Evolutionary conservation across 768 basidiomycete species (phyloP), one percentile per base, ranked within the genome.

Genomic region (Symmetrospora coprosmae): DNA sequence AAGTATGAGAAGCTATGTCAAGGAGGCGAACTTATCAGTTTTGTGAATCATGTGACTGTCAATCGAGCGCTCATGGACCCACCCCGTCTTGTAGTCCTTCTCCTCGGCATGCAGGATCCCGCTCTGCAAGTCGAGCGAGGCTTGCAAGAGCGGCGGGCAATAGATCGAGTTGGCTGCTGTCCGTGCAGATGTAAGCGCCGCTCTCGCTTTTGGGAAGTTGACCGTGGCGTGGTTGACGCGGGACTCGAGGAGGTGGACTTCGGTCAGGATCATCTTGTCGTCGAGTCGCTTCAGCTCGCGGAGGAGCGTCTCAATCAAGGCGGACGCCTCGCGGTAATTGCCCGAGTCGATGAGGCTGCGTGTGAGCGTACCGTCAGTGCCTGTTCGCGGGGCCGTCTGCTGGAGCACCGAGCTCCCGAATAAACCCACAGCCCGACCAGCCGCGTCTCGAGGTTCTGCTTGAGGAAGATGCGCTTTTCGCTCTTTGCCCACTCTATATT

Each of bases 221-320:
- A 83, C 83, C 58, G 88, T 81, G 1, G 87, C 88, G 62, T 89
- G 81, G 69, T 91, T 87, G 1, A 91, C 87, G 41, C 88, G 76
- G 60, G 86, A 87, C 74, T 99, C 92, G 37, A 97, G 79, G 8
- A 99, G 78, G 68, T 92, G 90, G 0, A 97, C 90, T 71, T 97
- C 92, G 2, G 91, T 96, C 30, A 99, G 78, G 63, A 97, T 86
- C 80, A 92, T 85, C 77, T 97, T 97, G 75, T 97, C 94, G 72
- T 99, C 92, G 27, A 99, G 76, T 25, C 83, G 80, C 73, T 86
- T 89, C 19, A 99, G 80, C 72, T 97, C 94, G 1, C 83, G 83
- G 33, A 97, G 78, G n/a, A 99, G 80, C 0, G 78, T 76, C 62
- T 91, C 89, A 64, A 96, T 90, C 49, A 88, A 78, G 0, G 79